Conservation (phyloP, 805 yeast genomes). For the Ogataea glucozyma region DNA sequence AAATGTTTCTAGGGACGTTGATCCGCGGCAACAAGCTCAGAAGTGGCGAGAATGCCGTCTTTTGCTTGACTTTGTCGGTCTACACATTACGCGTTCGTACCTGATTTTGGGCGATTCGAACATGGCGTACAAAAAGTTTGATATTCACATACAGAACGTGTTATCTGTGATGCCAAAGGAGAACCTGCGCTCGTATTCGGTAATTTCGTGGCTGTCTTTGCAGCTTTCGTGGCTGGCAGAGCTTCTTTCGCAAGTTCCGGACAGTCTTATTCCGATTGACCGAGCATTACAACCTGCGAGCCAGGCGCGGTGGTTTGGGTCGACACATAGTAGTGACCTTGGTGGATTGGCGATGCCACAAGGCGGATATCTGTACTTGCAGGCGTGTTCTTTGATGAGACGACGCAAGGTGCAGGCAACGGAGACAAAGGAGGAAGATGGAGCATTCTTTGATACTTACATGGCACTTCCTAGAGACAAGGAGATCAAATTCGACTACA, state of each 20-base stretch:
- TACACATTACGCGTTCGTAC: slow-evolving; percentile 62
- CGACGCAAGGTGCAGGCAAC: slow-evolving; percentile 26
- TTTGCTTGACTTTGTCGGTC: slow-evolving; percentile 59
- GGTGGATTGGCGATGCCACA: slow-evolving; percentile 41
- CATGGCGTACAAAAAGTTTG: slow-evolving; percentile 62
- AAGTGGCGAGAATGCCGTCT: slow-evolving; percentile 47
- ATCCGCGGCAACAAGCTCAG: slow-evolving; percentile 23
- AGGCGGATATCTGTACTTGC: slow-evolving; percentile 43
- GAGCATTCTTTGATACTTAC: slow-evolving; percentile 26
- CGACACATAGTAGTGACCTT: slow-evolving; percentile 11
- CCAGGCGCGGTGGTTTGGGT: slow-evolving; percentile 26
- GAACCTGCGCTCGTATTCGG: slow-evolving; percentile 30
- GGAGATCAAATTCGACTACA: slow-evolving; percentile 25
- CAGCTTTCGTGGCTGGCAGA: slow-evolving; percentile 71
- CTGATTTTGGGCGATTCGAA: slow-evolving; percentile 60
- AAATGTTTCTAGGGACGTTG: slow-evolving; percentile 36
- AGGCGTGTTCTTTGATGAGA: slow-evolving; percentile 37
- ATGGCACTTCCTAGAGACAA: slow-evolving; percentile 29
- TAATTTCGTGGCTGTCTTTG: slow-evolving; percentile 54
- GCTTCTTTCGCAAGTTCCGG: slow-evolving; percentile 50
- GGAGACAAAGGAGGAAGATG: slow-evolving; percentile 1
- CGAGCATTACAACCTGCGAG: slow-evolving; percentile 35
- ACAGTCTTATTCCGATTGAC: slow-evolving; percentile 40
- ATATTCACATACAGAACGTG: slow-evolving; percentile 59
- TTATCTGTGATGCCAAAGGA: slow-evolving; percentile 37